A percentile compares a stretch with the other conserved stretches of the same genome.
phyloP scores from a whole-genome alignment of 2,329 filamentous ascomycete genomes.

The Colletotrichum sp. region DNA sequence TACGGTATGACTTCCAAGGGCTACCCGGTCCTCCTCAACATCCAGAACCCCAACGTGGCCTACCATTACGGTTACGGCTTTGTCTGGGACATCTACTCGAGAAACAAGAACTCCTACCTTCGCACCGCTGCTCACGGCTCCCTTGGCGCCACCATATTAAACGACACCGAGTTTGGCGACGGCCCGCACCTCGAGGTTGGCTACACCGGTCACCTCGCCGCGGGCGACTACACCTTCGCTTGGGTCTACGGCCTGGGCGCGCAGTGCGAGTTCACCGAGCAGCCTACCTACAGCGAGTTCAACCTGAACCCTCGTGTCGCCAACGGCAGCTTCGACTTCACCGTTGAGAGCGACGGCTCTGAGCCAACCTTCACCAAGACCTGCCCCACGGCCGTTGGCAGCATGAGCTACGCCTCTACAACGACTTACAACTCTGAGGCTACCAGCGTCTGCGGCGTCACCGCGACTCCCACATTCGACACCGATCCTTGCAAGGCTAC shows the following conservation, averaged over 20 bases:
- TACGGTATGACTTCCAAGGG: conserved; percentile 15
- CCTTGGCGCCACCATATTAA: conserved; percentile 9
- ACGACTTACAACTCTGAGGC: conserved; percentile 18
- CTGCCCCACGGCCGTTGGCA: conserved; percentile 13
- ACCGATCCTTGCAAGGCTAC: conserved; percentile 16
- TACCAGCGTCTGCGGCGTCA: conserved; percentile 19
- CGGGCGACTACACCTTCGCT: conserved; percentile 20
- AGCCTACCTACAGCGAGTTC: conserved; percentile 18
- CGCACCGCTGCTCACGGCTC: conserved; percentile 17
- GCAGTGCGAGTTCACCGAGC: conserved; percentile 18
- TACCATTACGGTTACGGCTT: conserved; percentile 21
- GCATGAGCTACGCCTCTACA: conserved; percentile 15
- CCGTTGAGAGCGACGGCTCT: conserved; percentile 6
- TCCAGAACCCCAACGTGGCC: conserved; percentile 19
- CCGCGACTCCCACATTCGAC: conserved; percentile 16
- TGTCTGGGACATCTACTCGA: conserved; percentile 18
- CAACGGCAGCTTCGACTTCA: conserved; percentile 21
- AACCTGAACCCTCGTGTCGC: conserved; percentile 16
- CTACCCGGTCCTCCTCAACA: conserved; percentile 16
- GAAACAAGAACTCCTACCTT: conserved; percentile 14
- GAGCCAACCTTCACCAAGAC: conserved; percentile 18
- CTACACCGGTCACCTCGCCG: conserved; percentile 8
- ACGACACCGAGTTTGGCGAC: conserved; percentile 14
- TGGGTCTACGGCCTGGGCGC: conserved; percentile 17
- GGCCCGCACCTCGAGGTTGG: conserved; percentile 11